Base-by-base conservation (phyloP, 1,139 yeast genomes). In the Yamadazyma epiphylla region DNA sequence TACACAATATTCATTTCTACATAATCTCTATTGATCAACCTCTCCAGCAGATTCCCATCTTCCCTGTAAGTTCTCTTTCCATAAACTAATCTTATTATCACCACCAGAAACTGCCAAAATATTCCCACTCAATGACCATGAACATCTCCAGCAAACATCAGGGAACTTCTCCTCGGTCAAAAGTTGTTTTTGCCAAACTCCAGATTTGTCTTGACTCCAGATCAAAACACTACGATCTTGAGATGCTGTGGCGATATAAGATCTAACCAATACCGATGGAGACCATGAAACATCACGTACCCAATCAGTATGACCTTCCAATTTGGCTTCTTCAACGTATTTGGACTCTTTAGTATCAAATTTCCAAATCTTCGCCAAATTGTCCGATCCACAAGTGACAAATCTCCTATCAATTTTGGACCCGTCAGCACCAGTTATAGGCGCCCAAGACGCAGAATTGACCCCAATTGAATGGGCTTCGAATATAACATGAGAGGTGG, bases 261-360 rank as follows among this genome's bases (percentile, higher is more conserved):
- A 79, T 46, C 87, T 84, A 28, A 87, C 75, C 39, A 91, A 70
- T 26, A 86, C 80, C 1, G 95, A 81, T 28, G 97, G 96, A 12
- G 96, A 87, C 98, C 98, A 91, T 5, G 95, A 89, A 37, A 91
- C 96, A 57, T 91, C 99, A 55, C 98, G 79, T 22, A 91, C 96
- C 98, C 98, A 94, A 60, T 91, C 98, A 13, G 86, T 70, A 57
- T 94, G 98, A 25, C 96, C 98, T 43, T 80, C 82, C 35, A 91
- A 72, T 26, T 76, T 73, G 25, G 82, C 80, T 56, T 91, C 96
- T 49, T 80, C 74, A 17, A 71, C 69, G 53, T 85, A 88, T 16
- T 75, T 72, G 46, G 72, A 70, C 22, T 64, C 57, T 9, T 69
- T 64, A 4, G 77, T 49, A 42, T 81, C 84, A 48, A 62, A 79